These are phyloP conservation scores for Beauveria sp. DNA, from an alignment of 2,329 filamentous ascomycete genomes.

Conservation along the genomic window DNA sequence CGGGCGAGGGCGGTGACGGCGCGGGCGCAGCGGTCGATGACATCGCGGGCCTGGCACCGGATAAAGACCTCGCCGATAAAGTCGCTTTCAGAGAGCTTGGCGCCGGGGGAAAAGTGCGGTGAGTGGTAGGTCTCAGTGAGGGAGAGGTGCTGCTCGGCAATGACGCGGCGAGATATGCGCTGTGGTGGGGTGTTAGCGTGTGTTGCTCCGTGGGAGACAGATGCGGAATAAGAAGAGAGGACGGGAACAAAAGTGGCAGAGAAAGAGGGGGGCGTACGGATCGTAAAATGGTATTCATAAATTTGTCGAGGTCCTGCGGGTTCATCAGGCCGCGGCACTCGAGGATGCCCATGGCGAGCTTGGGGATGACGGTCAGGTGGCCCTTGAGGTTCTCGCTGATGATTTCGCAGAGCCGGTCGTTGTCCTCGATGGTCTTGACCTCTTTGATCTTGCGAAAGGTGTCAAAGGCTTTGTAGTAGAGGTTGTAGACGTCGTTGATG, in stretches of 20 bases:
- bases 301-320: conserved; percentile 73
- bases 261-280: conserved; percentile 48
- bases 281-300: conserved; percentile 90
- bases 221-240: neutral
- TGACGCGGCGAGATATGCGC: conserved; percentile 91
- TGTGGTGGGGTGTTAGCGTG: conserved; percentile 25
- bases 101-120: conserved; percentile 79
- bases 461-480: conserved; percentile 97
- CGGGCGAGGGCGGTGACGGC: conserved; percentile 68
- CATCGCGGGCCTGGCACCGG: conserved; percentile 82
- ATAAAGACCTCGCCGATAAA: conserved; percentile 95
- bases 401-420: conserved; percentile 75
- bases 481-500: conserved; percentile 88
- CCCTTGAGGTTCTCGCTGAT: conserved; percentile 74
- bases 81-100: conserved; percentile 64
- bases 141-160: conserved; percentile 93
- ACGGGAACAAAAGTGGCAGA: neutral
- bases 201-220: neutral
- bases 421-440: conserved; percentile 79
- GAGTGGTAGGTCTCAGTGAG: conserved; percentile 91
- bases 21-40: conserved; percentile 74
- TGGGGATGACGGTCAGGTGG: conserved; percentile 88
- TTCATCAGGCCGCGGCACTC: conserved; percentile 81
- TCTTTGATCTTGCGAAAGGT: conserved; percentile 76
- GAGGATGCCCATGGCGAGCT: conserved; percentile 86